Base-by-base conservation (phyloP, 1,139 yeast species). In the Candida buenavistaensis region DNA sequence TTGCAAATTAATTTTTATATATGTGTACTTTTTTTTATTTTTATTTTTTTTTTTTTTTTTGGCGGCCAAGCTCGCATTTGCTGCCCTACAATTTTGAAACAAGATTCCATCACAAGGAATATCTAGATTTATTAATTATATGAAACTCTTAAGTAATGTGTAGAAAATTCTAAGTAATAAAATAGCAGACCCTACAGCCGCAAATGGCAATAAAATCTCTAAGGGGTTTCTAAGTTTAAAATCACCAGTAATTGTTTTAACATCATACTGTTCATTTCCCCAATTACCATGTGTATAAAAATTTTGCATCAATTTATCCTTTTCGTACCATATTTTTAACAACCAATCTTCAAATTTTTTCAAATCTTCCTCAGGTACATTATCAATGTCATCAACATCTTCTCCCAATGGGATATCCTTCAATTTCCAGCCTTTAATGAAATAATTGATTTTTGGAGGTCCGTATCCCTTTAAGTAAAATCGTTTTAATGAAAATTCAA, bases 311-410 rank as follows among this genome's bases (percentile, higher is more conserved):
- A 82, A 56, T 30, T 57, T 59, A 57, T 92, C 97, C 57, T 92
- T 92, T 44, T 79, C 82, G 28, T 65, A 55, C 97, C 97, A 92
- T n/a, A 78, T 61, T 2, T 72, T 61, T 43, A 69, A 72, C 31
- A 92, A 59, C 98, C 98, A 92, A 20, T 70, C 59, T 40, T 82
- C 88, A 54, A 92, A 89, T 10, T 42, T 44, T 30, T 57, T 50
- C 46, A 73, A 57, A 37, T 63, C 68, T 36, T 67, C 74, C 3
- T 54, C 57, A 7, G 53, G 58, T 24, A 73, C 77, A 28, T 72
- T 72, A 36, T 69, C 78, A 7, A 70, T 68, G 39, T 65, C 72
- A 13, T 51, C 51, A n/a, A 33, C 35, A 7, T 54, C 52, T 32
- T 75, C 75, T 6, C 81, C 82, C 35, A 80, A 54, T 2, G 95